Conservation (phyloP, 2,329 filamentous ascomycete genomes). For the Dactylellina sp. region DNA sequence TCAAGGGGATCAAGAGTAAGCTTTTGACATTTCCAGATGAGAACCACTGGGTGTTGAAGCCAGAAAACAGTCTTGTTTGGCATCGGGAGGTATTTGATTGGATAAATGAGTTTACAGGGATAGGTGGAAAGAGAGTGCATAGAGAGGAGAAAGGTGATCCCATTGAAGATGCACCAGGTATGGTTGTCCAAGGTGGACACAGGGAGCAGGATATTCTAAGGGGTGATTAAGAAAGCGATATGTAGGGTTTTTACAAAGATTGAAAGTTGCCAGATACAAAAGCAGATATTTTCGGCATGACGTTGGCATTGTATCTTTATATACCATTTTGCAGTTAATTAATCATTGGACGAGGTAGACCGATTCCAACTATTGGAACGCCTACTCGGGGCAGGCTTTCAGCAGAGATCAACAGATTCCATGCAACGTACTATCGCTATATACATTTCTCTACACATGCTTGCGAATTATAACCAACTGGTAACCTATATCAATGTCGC, state of each 20-base stretch:
- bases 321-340: no score
- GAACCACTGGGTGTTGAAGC: conserved; percentile 86
- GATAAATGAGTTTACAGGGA: conserved; percentile 67
- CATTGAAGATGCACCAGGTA: conserved; percentile 16
- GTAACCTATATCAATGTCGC: conserved; percentile 34
- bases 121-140: background rate
- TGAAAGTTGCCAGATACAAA: no score
- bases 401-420: conserved; percentile 23
- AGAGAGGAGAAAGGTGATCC: conserved; percentile 37
- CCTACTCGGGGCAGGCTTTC: no score
- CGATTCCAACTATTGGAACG: no score
- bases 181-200: conserved; percentile 17
- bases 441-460: background rate
- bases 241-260: background rate
- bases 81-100: conserved; percentile 80
- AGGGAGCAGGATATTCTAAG: conserved; percentile 40
- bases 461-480: background rate
- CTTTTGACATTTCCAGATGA: conserved; percentile 85
- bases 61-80: conserved; percentile 91
- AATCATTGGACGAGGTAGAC: no score
- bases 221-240: conserved; percentile 7
- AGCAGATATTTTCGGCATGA: no score
- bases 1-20: conserved; percentile 78
- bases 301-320: no score
- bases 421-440: conserved; percentile 16